A percentile compares a stretch with the other conserved stretches of the same genome.
These are phyloP conservation scores for Zymoseptoria tritici DNA, from an alignment of 2,329 filamentous ascomycete species.

Conservation along the genomic window DNA sequence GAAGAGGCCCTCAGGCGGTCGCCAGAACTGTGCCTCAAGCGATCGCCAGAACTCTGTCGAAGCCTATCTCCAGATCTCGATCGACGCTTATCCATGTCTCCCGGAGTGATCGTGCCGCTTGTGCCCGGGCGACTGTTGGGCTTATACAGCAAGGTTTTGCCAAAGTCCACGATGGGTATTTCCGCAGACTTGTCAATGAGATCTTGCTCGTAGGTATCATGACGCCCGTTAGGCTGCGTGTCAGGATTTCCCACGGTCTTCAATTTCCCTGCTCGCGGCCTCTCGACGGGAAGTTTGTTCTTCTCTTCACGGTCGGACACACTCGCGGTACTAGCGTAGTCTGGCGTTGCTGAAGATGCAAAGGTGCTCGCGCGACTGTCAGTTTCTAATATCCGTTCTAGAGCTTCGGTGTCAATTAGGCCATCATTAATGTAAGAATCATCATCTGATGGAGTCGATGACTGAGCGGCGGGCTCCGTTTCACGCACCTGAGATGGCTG, in stretches of 20 bases:
- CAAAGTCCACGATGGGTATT: conserved; percentile 76
- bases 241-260: conserved; percentile 62
- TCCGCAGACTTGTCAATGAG: conserved; percentile 38
- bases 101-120: conserved; percentile 44
- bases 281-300: conserved; percentile 46
- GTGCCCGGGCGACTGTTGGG: conserved; percentile 49
- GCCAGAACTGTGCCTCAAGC: conserved; percentile 5
- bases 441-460: conserved; percentile 17
- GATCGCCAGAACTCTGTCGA: conserved; percentile 17
- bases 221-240: conserved; percentile 28
- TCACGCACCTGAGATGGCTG: conserved; percentile 16
- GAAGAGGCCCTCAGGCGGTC: background rate
- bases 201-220: conserved; percentile 30
- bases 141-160: conserved; percentile 67
- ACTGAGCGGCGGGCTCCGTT: conserved; percentile 8
- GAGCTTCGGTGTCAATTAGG: conserved; percentile 39
- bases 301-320: conserved; percentile 38
- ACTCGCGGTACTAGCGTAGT: conserved; percentile 64
- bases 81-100: conserved; percentile 16
- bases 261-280: conserved; percentile 69
- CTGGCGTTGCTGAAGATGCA: conserved; percentile 52
- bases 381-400: conserved; percentile 32
- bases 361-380: conserved; percentile 18
- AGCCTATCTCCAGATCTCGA: conserved; percentile 23
- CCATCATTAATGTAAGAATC: conserved; percentile 20